phyloP scores from a whole-genome alignment of 1,139 yeast genomes.

The Suhomyces taliae region DNA sequence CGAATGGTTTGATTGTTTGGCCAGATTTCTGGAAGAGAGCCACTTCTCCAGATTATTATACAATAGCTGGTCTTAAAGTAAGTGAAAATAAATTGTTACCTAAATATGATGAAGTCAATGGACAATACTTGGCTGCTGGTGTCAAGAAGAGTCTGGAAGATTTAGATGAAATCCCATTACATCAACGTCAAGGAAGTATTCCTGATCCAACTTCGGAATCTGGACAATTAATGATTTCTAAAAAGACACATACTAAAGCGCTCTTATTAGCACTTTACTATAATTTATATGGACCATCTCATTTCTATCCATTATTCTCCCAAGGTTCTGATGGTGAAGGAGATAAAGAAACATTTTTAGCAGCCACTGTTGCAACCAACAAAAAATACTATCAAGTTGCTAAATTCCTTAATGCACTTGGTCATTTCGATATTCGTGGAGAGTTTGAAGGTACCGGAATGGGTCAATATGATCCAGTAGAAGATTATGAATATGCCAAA shows the following conservation, averaged over 20 bases:
- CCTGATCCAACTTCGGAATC: conserved; percentile 84
- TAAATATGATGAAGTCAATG: conserved; percentile 32
- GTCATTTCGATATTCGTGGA: conserved; percentile 42
- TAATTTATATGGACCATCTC: conserved; percentile 75
- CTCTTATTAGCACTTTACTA: conserved; percentile 71
- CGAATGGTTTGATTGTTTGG: conserved; percentile 45
- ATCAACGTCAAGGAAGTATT: conserved; percentile 66
- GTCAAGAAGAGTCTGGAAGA: neutral
- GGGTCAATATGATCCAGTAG: conserved; percentile 71
- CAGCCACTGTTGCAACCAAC: conserved; percentile 67
- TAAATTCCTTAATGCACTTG: conserved; percentile 53
- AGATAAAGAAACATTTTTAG: conserved; percentile 84
- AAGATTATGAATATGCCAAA: conserved; percentile 41
- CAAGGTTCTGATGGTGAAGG: conserved; percentile 91
- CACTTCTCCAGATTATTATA: conserved; percentile 42
- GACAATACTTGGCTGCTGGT: conserved; percentile 17
- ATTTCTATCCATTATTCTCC: conserved; percentile 79
- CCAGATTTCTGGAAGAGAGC: conserved; percentile 52
- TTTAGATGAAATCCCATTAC: conserved; percentile 45
- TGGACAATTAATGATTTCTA: conserved; percentile 75
- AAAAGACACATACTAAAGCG: conserved; percentile 62
- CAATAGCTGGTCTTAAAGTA: conserved; percentile 34
- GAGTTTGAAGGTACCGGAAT: conserved; percentile 64
- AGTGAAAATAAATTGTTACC: conserved; percentile 29
- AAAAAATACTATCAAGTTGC: conserved; percentile 70